Conservation (phyloP, 768 basidiomycete species). For the Tricholoma saponaceum region DNA sequence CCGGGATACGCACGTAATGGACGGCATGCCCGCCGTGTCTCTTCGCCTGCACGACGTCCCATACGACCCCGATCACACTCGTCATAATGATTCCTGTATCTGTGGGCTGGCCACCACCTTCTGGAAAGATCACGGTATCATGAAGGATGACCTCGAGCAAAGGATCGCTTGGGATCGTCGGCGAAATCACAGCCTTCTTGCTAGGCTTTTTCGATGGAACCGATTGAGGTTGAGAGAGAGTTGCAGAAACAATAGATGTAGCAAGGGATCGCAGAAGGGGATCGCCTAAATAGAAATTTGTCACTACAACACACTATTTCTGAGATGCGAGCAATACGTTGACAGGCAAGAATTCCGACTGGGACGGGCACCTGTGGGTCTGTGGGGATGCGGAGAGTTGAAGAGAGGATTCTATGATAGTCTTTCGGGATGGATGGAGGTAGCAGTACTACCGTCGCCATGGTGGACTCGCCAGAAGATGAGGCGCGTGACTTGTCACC, state of each 20-base stretch:
- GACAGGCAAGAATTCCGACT: conserved; percentile 76
- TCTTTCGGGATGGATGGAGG: conserved; percentile 44
- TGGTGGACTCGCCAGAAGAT: not conserved
- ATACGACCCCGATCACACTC: conserved; percentile 38
- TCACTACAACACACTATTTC: conserved; percentile 2
- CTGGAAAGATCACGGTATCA: conserved; percentile 79
- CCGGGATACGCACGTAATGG: conserved; percentile 56
- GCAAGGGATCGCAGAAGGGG: conserved; percentile 58
- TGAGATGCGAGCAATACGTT: conserved; percentile 42
- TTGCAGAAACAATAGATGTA: conserved; percentile 52
- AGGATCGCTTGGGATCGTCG: conserved; percentile 38
- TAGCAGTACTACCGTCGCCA: conserved; percentile 39
- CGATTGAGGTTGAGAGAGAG: conserved; percentile 39
- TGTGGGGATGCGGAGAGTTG: conserved; percentile 50
- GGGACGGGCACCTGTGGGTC: conserved; percentile 51
- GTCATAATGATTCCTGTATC: conserved; percentile 61
- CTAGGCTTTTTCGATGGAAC: conserved; percentile 42
- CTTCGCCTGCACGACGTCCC: conserved; percentile 63
- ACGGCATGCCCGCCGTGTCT: conserved; percentile 71
- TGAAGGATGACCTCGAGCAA: conserved; percentile 65
- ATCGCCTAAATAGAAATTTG: conserved; percentile 44
- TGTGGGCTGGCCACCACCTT: conserved; percentile 78
- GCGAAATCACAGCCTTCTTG: conserved; percentile 52
- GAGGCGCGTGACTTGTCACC: no score
- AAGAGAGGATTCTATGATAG: conserved; percentile 65